phyloP scores from a whole-genome alignment of 2,329 filamentous ascomycete species.

The Penicillium expansum region DNA sequence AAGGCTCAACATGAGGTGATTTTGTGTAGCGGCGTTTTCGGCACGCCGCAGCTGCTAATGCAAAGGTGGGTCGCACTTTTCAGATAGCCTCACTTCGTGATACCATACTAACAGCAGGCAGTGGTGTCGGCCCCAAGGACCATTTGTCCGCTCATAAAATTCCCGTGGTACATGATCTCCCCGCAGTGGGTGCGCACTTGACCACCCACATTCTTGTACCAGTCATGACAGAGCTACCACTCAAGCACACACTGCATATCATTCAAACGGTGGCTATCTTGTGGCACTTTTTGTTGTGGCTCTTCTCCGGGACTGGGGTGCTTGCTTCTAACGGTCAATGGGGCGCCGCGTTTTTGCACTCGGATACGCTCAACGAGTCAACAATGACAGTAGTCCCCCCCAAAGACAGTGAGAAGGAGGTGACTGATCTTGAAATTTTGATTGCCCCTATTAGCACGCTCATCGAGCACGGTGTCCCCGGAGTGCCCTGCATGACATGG shows the following conservation, averaged over 20 bases:
- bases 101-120: not conserved
- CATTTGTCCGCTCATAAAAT: not conserved
- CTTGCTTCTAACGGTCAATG: slow-evolving; percentile 4
- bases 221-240: slow-evolving; percentile 3
- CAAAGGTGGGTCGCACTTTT: not conserved
- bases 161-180: not conserved
- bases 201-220: slow-evolving; percentile 1
- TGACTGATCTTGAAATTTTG: not conserved
- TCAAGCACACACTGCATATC: slow-evolving; percentile 2
- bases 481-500: slow-evolving; percentile 1
- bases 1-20: slow-evolving; percentile 2
- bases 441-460: not conserved
- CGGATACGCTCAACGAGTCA: not conserved
- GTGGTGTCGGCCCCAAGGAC: not conserved
- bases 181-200: not conserved
- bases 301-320: not conserved
- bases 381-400: not conserved
- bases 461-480: slow-evolving; percentile 1
- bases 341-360: slow-evolving; percentile 4
- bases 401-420: not conserved
- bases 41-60: slow-evolving; percentile 2
- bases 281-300: slow-evolving; percentile 2
- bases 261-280: slow-evolving; percentile 3
- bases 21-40: slow-evolving; percentile 1
- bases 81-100: too few relatives aligned